Evolutionary conservation across 257 asterid genomes (phyloP), one percentile per base, ranked within the genome.

Genomic region (Nicotiana sylvestris): DNA sequence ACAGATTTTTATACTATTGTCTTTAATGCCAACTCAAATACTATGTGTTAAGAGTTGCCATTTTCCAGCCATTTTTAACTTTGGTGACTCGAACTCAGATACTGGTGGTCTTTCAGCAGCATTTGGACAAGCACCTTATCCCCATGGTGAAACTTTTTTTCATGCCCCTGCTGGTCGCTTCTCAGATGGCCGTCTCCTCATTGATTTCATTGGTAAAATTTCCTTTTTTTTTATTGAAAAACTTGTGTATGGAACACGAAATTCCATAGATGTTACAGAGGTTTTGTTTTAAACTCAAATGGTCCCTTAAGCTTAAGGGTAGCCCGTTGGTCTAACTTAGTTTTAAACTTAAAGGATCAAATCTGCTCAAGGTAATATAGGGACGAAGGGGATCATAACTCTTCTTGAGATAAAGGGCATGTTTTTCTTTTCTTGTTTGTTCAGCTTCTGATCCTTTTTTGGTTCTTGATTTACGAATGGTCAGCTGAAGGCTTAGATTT

Each of bases 51-150:
- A 83, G 27, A 76, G 10, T 66, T 93, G 98, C 86, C 79, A 87
- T 4, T 91, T 94, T 86, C 93, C 94, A 15, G 97, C 96, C 58
- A 89, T 94, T 29, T 93, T 90, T 91, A 94, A 92, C 89, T 93
- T 92, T 51, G 98, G 98, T 9, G 97, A 94, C 90, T 92, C 97
- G 2, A 94, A 94, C 46, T 93, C 98, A 30, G 97, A 94, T 82
- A 94, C 98, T 15, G 98, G 97, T 76, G 97, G 96, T 6, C 83
- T 93, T 21, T 93, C 98, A 0, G 97, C 97, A 0, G 94, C 91
- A 10, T 93, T 92, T 18, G 91, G 93, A 39, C 95, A 91, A 83
- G 93, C 93, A 35, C 89, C 89, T 9, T 85, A 88, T 51, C 97
- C 98, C 78, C 76, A 91, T 25, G 97, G 97, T 0, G 89, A 89